These are phyloP conservation scores for Vitis hybrid DNA, from an alignment of 177 flowering plant species.

Conservation along the genomic window DNA sequence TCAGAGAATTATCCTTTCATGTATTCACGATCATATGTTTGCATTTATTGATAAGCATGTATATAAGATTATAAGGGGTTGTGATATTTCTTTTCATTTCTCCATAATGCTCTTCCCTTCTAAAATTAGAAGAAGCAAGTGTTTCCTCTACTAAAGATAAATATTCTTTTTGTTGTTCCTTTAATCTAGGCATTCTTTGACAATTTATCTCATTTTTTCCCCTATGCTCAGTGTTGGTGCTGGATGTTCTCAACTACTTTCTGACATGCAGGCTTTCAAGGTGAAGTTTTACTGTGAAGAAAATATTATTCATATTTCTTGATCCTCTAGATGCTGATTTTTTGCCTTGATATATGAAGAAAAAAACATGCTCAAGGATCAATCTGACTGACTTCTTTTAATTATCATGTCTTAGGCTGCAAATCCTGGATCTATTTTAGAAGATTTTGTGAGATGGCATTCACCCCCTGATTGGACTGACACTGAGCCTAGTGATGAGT, in stretches of 20 bases:
- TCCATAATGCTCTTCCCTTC: not conserved
- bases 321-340: not conserved
- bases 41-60: too few relatives aligned
- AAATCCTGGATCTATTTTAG: constrained; percentile 96
- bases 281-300: constrained; percentile 26
- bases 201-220: constrained; percentile 12
- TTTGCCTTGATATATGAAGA: not conserved
- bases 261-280: constrained; percentile 99
- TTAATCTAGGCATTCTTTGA: constrained; percentile 4
- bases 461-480: constrained; percentile 98
- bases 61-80: too few relatives aligned
- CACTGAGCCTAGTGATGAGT: constrained; percentile 40
- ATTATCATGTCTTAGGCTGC: constrained; percentile 67
- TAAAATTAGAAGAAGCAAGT: not conserved
- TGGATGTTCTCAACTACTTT: constrained; percentile 97
- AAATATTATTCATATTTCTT: not conserved
- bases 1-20: too few relatives aligned
- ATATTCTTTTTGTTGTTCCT: not conserved
- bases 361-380: not conserved
- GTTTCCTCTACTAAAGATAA: too few relatives aligned
- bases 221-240: constrained; percentile 78
- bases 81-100: not conserved
- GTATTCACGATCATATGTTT: too few relatives aligned
- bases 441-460: constrained; percentile 98
- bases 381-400: not conserved